Evolutionary conservation across 768 basidiomycete species (phyloP), one percentile per base, ranked within the genome.

Genomic region (Leccinum uliginosum): DNA sequence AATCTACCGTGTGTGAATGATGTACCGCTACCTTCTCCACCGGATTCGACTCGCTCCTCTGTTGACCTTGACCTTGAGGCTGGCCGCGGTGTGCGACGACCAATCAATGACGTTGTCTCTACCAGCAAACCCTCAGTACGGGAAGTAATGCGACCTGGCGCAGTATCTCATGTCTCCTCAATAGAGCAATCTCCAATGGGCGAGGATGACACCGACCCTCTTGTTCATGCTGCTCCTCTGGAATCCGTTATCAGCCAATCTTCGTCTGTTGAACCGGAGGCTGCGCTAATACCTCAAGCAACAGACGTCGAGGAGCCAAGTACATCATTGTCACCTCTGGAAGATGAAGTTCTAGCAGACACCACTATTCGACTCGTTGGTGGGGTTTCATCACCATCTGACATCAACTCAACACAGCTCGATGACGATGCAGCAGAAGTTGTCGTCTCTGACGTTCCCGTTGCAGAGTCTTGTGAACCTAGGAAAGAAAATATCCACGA

Each of bases 1-100:
- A 78, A 80, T 53, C 74, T 92, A 19, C 90, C 90, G 1, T 87
- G 83, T 17, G 75, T 77, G 24, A 78, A 75, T 35, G 86, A 87
- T 62, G 84, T 75, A 21, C 58, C 77, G 23, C 66, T 73, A 14
- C 74, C 77, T 6, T 77, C 79, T 9, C 76, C 77, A 1, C 73
- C 79, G 6, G 76, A 78, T 49, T 80, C 81, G 17, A 72, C 68
- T 10, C 67, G 67, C 38, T 67, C 72, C 7, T 76, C 76, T 40
- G 65, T 78, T 24, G 71, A 72, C 24, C 47, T 63, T 7, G 71
- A 73, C 53, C 64, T 74, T n/a, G 71, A 73, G 48, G 64, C 73
- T 46, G 84, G 83, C 5, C 76, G 70, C 12, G 68, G 73, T 34
- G 62, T 78, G 69, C 75, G 73, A 40, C 76, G 76, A 57, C 66